phyloP scores from a whole-genome alignment of 1,284 basidiomycete species.

The Mycosarcoma maydis region DNA sequence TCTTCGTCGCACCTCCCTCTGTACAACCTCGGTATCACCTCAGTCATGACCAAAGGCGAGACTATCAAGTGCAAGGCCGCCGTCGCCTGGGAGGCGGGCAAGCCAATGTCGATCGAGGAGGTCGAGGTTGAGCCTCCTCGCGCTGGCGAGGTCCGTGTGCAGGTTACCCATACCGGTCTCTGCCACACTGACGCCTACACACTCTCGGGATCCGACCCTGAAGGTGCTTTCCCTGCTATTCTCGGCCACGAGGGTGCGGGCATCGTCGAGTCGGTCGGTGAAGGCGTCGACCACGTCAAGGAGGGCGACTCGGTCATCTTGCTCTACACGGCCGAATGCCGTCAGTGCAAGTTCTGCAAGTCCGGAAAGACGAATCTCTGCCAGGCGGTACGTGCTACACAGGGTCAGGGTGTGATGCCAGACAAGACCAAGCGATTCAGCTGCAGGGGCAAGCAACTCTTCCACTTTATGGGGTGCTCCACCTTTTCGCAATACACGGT shows the following conservation, averaged over 20 bases:
- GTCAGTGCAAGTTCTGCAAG: slow-evolving; percentile 80
- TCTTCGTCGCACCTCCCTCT: no score
- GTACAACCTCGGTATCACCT: background rate
- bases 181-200: slow-evolving; percentile 99
- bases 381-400: slow-evolving; percentile 82
- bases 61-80: slow-evolving; percentile 73
- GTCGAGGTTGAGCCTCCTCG: slow-evolving; percentile 91
- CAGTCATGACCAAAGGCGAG: slow-evolving; percentile 47
- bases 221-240: slow-evolving; percentile 95
- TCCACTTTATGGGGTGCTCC: slow-evolving; percentile 98
- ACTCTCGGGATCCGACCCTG: slow-evolving; percentile 93
- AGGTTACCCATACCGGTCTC: slow-evolving; percentile 91
- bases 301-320: slow-evolving; percentile 80
- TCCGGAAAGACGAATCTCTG: slow-evolving; percentile 90
- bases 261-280: slow-evolving; percentile 86
- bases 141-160: slow-evolving; percentile 90
- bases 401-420: slow-evolving; percentile 96
- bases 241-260: slow-evolving; percentile 72
- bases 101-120: slow-evolving; percentile 87
- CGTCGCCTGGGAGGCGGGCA: slow-evolving; percentile 93
- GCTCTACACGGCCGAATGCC: slow-evolving; percentile 66
- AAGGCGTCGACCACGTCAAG: slow-evolving; percentile 87
- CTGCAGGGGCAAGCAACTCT: slow-evolving; percentile 84
- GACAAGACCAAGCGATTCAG: slow-evolving; percentile 91
- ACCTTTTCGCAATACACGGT: slow-evolving; percentile 99